Percentiles rank a stretch among this genome's conserved stretches.
These are phyloP conservation scores for Clonostachys solani DNA, from an alignment of 2,329 filamentous ascomycete species.

Conservation along the genomic window DNA sequence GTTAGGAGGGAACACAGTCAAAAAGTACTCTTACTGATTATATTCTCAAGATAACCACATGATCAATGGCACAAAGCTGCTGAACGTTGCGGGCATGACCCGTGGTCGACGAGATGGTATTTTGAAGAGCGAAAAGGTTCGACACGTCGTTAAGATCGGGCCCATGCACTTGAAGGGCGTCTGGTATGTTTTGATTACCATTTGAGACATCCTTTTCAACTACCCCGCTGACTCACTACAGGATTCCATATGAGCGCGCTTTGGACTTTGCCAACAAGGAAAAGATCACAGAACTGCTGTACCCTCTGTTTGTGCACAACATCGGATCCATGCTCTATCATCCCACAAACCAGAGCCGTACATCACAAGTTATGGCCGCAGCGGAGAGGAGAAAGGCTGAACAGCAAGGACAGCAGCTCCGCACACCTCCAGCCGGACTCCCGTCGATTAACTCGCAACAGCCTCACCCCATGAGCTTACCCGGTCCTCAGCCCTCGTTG, in stretches of 20 bases:
- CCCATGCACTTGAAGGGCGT: conserved; percentile 99
- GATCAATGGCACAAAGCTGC: conserved; percentile 96
- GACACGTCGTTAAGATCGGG: conserved; percentile 97
- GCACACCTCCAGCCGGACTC: conserved; percentile 44
- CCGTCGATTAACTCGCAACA: conserved; percentile 54
- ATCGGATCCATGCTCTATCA: conserved; percentile 93
- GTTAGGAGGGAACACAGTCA: not conserved
- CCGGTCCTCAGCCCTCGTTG: conserved; percentile 48
- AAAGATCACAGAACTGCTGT: conserved; percentile 93
- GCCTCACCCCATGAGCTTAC: conserved; percentile 53
- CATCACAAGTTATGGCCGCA: conserved; percentile 83
- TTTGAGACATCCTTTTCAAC: conserved; percentile 8
- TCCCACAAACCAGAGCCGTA: conserved; percentile 79
- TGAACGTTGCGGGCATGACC: conserved; percentile 98
- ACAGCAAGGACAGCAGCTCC: conserved; percentile 47
- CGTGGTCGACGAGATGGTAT: conserved; percentile 93
- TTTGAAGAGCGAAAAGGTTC: conserved; percentile 93
- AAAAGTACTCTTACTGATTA: not conserved
- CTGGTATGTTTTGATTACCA: conserved; percentile 61
- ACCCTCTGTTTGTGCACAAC: conserved; percentile 96
- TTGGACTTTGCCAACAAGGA: conserved; percentile 99
- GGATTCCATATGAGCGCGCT: conserved; percentile 98
- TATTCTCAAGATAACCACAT: conserved; percentile 81
- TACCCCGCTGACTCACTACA: conserved; percentile 32
- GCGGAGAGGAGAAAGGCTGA: conserved; percentile 74